Evolutionary conservation across 176 grass and related monocot species (phyloP), one percentile per base, ranked within the genome.

Genomic region (Urochloa ruziziensis): DNA sequence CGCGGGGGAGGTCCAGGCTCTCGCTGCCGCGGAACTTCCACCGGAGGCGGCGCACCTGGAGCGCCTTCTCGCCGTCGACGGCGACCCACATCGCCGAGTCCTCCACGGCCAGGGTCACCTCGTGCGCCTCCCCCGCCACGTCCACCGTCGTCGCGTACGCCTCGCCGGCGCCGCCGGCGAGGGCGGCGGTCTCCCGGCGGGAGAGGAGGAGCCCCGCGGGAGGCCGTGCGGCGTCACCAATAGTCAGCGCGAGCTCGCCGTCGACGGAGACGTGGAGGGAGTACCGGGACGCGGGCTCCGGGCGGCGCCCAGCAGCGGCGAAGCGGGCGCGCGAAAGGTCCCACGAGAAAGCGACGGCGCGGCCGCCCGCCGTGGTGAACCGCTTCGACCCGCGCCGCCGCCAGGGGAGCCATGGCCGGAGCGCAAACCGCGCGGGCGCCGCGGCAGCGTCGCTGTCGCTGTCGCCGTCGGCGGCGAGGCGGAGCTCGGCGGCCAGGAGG

Each of bases 21-120:
- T 91, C 89, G 86, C 80, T 89, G 51, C 92, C 92, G 28, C 92
- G 92, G 49, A 94, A 94, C 86, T 91, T 90, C 91, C 91, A 93
- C 61, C 53, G 78, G 10, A 94, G 89, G 2, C 86, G 86, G 21
- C 89, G 92, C n/a, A 94, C 74, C 69, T 86, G 92, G 47, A 94
- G 92, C 0, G 89, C 68, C 70, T 63, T 70, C 83, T 88, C 43
- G 63, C 92, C 88, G 70, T 94, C 88, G 37, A 94, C 8, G 29
- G 85, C 85, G 18, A 94, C 69, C 86, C 82, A 88, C 92, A 94
- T 94, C 48, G 79, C 56, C 1, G 58, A 58, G 0, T 77, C 83
- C 37, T 82, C 81, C 24, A 84, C 86, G 36, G 70, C 92, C 24
- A 94, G 18, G 4, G 89, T 60, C 62, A 94, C 87, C 81, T 87